Base-by-base conservation (phyloP, 176 grass and related monocot genomes). In the Puya raimondii region DNA sequence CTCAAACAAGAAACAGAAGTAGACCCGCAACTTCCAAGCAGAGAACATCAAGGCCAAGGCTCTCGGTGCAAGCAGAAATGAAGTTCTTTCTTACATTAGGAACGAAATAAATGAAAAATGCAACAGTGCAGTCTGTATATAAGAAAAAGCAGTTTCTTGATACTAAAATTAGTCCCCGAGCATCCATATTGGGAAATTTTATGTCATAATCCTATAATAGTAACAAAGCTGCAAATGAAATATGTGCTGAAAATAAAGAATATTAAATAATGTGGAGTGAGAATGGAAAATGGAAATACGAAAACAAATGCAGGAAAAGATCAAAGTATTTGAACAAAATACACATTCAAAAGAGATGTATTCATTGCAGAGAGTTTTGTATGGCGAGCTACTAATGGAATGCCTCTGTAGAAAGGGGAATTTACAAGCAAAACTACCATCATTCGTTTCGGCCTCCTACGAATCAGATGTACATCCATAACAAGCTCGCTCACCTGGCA, bases 401-500 rank as follows among this genome's bases (percentile, higher is more conserved):
- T 76, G 56, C 76, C 79, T 80, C 82, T 79, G 80, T 14, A 0
- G 18, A 0, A 1, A 11, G 58, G 70, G 76, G 79, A 76, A 25
- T 69, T 80, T 85, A 89, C 85, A 79, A 89, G 79, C 82, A 79
- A 89, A 85, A 80, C 82, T 82, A 18, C 87, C 82, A 77, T 53
- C 72, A 74, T 85, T 54, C 3, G 26, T 89, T 9, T 85, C 12
- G 82, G 87, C 79, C 80, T 89, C 76, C 87, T 72, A 89, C 85
- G 83, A 89, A 89, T 85, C 87, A 72, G 83, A 85, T 79, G 49
- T 85, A 83, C 83, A 85, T 73, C 76, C 3, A 76, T 72, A 82
- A 64, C 25, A 2, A 85, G 87, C 82, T 49, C 75, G 87, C 82
- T 49, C 75, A 80, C 82, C 80, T 70, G 76, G 83, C 82, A 89